Base-by-base conservation (phyloP, 2,329 filamentous ascomycete species). In the Verticillium longisporum region DNA sequence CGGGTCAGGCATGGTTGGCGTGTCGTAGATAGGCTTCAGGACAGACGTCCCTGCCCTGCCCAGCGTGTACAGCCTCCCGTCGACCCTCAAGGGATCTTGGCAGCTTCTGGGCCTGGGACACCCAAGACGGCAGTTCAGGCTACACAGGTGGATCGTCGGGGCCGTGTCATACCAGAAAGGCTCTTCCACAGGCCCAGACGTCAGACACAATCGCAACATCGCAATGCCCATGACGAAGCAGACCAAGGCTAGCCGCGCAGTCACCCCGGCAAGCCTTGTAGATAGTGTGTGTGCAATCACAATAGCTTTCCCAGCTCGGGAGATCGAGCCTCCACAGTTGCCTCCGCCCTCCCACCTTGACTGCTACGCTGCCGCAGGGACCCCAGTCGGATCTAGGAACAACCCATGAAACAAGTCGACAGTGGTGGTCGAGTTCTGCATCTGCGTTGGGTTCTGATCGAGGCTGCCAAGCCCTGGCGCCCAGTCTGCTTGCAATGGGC, bases 391-490 rank as follows among this genome's bases (percentile, higher is more conserved):
- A 50, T 59, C 61, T 63, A 65, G 62, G 59, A 62, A 65, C 62
- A 65, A 62, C 55, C 62, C 63, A 64, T 64, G 62, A 65, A 65
- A 65, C 63, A 62, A 60, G 50, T 59, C 60, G 63, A 61, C 61
- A 64, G 62, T 55, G 62, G 61, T 58, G 63, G 45, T 53, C 18
- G 45, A 53, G 45, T 21, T 59, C 61, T 61, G 59, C 53, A 61
- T 59, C 59, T 58, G 45, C 7, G 7, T 31, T 18, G 21, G 18
- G 45, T 53, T 21, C 45, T 53, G 18, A 18, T 53, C 10, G 45
- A 53, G 18, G 45, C 45, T 53, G 45, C 45, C 45, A 53, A 53
- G 45, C 21, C 21, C 45, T 53, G n/a, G 45, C n/a, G 45, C 45
- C 45, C 21, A 53, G 45, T 53, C 45, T 53, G 45, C 18, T 53